Conservation (phyloP, 2,329 filamentous ascomycete genomes). For the Ilyonectria sp. region DNA sequence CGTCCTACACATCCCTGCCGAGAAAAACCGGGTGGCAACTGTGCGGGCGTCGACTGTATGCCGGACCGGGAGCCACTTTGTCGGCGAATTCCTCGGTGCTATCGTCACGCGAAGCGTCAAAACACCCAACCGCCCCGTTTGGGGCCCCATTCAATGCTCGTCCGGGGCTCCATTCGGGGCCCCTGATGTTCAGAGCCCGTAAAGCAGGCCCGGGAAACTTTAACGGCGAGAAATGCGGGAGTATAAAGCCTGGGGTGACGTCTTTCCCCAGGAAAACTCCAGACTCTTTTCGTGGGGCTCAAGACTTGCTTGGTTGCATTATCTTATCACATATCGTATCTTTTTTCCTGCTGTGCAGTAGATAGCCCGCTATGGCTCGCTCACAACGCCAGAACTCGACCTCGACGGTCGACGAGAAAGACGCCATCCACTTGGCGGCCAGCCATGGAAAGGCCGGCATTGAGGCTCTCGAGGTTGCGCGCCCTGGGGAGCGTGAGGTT, state of each 20-base stretch:
- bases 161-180: conserved; percentile 31
- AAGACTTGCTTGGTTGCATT: conserved; percentile 6
- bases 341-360: background rate
- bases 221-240: conserved; percentile 23
- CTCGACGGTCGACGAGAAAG: conserved; percentile 43
- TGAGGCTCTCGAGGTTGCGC: conserved; percentile 56
- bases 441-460: conserved; percentile 48
- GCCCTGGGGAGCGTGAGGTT: conserved; percentile 53
- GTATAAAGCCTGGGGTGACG: conserved; percentile 24
- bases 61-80: conserved; percentile 26
- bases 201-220: conserved; percentile 26
- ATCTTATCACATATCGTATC: conserved; percentile 13
- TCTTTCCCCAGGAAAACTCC: conserved; percentile 28
- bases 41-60: background rate
- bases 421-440: conserved; percentile 36
- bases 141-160: conserved; percentile 22
- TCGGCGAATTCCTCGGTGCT: conserved; percentile 46
- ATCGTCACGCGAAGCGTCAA: conserved; percentile 38
- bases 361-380: conserved; percentile 32
- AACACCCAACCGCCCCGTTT: conserved; percentile 28
- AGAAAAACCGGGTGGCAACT: background rate
- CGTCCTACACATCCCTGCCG: background rate
- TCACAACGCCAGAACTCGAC: conserved; percentile 40
- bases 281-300: conserved; percentile 24
- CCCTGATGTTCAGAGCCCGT: conserved; percentile 20